Conservation (phyloP, 2,329 filamentous ascomycete genomes). For the Aureobasidium musti region DNA sequence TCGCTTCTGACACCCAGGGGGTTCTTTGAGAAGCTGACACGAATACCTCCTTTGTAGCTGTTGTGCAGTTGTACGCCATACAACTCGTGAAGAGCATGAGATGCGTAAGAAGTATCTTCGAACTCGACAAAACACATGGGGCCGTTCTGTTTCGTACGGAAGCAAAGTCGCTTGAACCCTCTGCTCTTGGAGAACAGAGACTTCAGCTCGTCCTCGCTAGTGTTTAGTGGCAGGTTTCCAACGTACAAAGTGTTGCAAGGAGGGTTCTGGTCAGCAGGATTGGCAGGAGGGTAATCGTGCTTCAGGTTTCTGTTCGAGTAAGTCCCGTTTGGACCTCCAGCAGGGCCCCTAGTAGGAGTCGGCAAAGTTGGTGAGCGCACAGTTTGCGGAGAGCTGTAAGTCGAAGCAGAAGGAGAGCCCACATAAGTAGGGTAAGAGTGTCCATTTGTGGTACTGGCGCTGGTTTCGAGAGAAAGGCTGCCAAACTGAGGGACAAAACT, state of each 20-base stretch:
- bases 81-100: slow-evolving; percentile 83
- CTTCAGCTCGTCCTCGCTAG: slow-evolving; percentile 93
- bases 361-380: slow-evolving; percentile 52
- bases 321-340: slow-evolving; percentile 55
- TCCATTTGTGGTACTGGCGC: slow-evolving; percentile 48
- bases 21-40: slow-evolving; percentile 96
- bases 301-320: slow-evolving; percentile 63
- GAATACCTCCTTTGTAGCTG: slow-evolving; percentile 90
- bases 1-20: slow-evolving; percentile 86
- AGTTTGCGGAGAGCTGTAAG: slow-evolving; percentile 54
- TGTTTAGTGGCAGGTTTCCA: slow-evolving; percentile 91
- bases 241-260: slow-evolving; percentile 98
- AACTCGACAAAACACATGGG: slow-evolving; percentile 99
- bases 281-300: slow-evolving; percentile 76
- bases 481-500: slow-evolving; percentile 68
- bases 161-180: slow-evolving; percentile 93
- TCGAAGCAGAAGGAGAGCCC: slow-evolving; percentile 58
- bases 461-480: slow-evolving; percentile 71
- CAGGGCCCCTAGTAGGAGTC: slow-evolving; percentile 44
- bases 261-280: slow-evolving; percentile 93
- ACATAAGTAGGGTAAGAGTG: slow-evolving; percentile 39
- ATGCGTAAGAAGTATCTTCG: slow-evolving; percentile 88
- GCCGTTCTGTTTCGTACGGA: slow-evolving; percentile 90
- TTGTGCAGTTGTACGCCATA: slow-evolving; percentile 87
- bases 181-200: slow-evolving; percentile 88